phyloP scores from a whole-genome alignment of 139 green algal genomes.

The Tetraselmis striata region DNA sequence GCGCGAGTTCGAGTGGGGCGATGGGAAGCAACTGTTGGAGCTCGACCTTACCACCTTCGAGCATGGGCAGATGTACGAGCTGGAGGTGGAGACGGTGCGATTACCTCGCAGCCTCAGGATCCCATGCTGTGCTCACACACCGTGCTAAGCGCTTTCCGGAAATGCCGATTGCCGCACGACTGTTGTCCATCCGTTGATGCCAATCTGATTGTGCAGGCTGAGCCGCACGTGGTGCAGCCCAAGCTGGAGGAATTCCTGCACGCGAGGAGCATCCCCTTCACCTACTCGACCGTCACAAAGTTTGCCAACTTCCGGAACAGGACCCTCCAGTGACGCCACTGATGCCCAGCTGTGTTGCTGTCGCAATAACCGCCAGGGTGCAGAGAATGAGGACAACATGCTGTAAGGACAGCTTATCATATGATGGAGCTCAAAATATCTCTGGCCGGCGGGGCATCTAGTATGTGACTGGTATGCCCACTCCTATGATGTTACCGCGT shows the following conservation, averaged over 20 bases:
- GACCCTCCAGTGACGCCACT: constrained; percentile 15
- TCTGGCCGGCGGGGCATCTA: too few species aligned
- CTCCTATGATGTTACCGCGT: too few species aligned
- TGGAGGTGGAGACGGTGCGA: constrained; percentile 14
- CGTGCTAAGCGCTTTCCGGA: not conserved
- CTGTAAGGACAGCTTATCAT: too few species aligned
- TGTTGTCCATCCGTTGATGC: not conserved
- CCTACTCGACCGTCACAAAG: constrained; percentile 11
- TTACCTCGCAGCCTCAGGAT: not conserved
- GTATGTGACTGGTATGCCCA: too few species aligned
- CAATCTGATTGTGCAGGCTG: not conserved
- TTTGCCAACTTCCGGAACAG: constrained; percentile 22
- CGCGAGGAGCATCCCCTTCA: not conserved
- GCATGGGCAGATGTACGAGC: constrained; percentile 13
- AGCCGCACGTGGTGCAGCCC: constrained; percentile 8
- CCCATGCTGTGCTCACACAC: not conserved
- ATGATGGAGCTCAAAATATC: too few species aligned
- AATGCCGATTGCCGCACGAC: not conserved
- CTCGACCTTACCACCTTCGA: constrained; percentile 5
- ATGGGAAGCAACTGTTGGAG: not conserved
- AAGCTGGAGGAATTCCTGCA: constrained; percentile 6
- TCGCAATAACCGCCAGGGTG: too few species aligned
- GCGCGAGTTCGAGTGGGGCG: not conserved
- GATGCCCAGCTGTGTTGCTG: too few species aligned
- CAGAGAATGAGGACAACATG: too few species aligned